Evolutionary conservation across 768 basidiomycete genomes (phyloP), one percentile per base, ranked within the genome.

Genomic region (Phanerodontia chrysosporium): DNA sequence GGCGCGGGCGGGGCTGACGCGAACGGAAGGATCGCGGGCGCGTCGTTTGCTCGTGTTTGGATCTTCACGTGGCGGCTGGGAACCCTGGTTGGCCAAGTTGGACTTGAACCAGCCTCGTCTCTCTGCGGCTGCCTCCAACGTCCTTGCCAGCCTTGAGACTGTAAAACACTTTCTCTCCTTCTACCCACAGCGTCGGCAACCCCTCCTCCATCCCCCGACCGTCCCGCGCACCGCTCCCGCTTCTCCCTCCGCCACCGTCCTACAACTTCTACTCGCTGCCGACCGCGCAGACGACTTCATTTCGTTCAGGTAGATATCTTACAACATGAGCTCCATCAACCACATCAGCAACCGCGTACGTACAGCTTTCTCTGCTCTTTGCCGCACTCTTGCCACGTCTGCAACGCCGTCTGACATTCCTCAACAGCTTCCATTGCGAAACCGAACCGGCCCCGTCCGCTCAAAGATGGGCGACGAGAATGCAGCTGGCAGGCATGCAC

Each of bases 401-500:
- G 36, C 18, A n/a, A 32, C 46, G 27, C 32, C 42, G 36, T 24
- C 55, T 42, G 36, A 53, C 52, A 53, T 44, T 21, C 28, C 8
- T 35, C 48, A 58, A 46, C 49, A 92, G 89, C 71, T 86, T 66
- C 83, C 87, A 58, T 78, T 85, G 75, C 86, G 90, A 66, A 74
- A 76, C 62, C 84, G 90, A 65, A 74, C 80, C 49, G 76, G 84
- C 64, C 75, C 82, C 64, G 85, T 85, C 70, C 87, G 89, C 66
- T 59, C 71, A 58, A 81, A 78, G 70, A 90, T 87, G 72, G 83
- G 75, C 61, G 90, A 92, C 70, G 90, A 92, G 76, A 91, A 92
- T 68, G 87, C 89, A 51, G 80, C 80, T 67, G 83, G 80, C 65
- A 83, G 77, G 72, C 86, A 90, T 67, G 67, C 79, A 35, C 86